phyloP scores from a whole-genome alignment of 2,329 filamentous ascomycete genomes.

The Cladosporium austrohemisphaericum region DNA sequence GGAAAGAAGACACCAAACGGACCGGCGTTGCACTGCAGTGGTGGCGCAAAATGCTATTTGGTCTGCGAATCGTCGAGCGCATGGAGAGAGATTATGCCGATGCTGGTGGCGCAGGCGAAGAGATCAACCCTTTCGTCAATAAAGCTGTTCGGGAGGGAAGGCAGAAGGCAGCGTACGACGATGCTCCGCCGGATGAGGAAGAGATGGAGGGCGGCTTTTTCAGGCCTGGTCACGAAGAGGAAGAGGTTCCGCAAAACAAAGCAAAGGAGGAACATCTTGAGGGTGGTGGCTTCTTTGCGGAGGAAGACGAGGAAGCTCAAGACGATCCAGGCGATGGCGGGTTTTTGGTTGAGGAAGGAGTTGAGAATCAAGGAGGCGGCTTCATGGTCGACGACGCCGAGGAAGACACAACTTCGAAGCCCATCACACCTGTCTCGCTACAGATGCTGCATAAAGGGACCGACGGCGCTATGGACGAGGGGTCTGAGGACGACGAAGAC shows the following conservation, averaged over 20 bases:
- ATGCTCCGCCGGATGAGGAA: constrained; percentile 20
- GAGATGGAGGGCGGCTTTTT: constrained; percentile 42
- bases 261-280: constrained; percentile 16
- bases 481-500: constrained; percentile 14
- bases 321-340: constrained; percentile 32
- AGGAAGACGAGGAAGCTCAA: constrained; percentile 26
- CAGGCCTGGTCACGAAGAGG: constrained; percentile 35
- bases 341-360: constrained; percentile 33
- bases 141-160: constrained; percentile 26
- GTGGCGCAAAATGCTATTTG: constrained; percentile 87
- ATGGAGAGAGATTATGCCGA: constrained; percentile 73
- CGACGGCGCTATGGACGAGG: constrained; percentile 29
- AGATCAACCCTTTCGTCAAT: constrained; percentile 53
- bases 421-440: constrained; percentile 26
- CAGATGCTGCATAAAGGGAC: constrained; percentile 23
- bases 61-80: constrained; percentile 74
- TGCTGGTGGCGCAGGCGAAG: constrained; percentile 40
- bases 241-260: constrained; percentile 31
- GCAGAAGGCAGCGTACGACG: constrained; percentile 16
- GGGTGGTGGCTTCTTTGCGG: constrained; percentile 27
- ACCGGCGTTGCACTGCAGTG: constrained; percentile 67
- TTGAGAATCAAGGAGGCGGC: constrained; percentile 30
- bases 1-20: constrained; percentile 80
- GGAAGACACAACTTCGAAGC: constrained; percentile 19
- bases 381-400: constrained; percentile 39